Base-by-base conservation (phyloP, 2,329 filamentous ascomycete genomes). In the Cladosporium phlei region DNA sequence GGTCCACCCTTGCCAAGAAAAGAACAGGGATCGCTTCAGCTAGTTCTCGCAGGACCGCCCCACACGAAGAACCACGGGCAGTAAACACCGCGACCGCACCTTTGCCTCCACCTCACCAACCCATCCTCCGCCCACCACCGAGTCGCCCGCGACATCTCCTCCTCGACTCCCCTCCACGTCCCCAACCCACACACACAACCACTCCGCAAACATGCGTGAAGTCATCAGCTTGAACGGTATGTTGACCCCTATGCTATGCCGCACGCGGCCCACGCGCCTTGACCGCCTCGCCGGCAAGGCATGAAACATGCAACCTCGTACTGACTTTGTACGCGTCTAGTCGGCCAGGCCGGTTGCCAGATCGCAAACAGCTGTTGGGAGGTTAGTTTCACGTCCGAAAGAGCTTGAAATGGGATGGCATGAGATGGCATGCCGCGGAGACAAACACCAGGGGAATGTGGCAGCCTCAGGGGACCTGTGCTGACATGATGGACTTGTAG, bases 281-380 rank as follows among this genome's bases (percentile, higher is more conserved):
- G 66, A 71, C 67, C 70, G 68, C 69, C 65, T 57, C 43, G 38
- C 42, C 42, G 30, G 39, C 28, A 21, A 40, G 49, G 25, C 43
- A 39, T 24, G 45, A 32, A 38, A 52, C 19, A 50, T 52, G 35
- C 20, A 32, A 44, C 21, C 16, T 7, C 6, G 47, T 53, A 63
- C 79, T 85, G 69, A 86, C 75, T 57, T 59, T 66, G 54, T 55
- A 65, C 72, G 67, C 64, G 70, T 71, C 66, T 72, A 98, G 93
- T 98, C 80, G 93, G 93, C 76, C 93, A 98, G 83, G 93, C 93
- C 71, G 93, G 93, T 86, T 97, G 93, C 84, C 93, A 98, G 74
- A 98, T 98, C 69, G 93, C 91, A 77, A 98, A 98, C 80, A 93
- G 93, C 65, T 97, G 93, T 84, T 98, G 93, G 93, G 93, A 98